Evolutionary conservation across 2,329 filamentous ascomycete species (phyloP).

Genomic region (Hymenoscyphus albidus): DNA sequence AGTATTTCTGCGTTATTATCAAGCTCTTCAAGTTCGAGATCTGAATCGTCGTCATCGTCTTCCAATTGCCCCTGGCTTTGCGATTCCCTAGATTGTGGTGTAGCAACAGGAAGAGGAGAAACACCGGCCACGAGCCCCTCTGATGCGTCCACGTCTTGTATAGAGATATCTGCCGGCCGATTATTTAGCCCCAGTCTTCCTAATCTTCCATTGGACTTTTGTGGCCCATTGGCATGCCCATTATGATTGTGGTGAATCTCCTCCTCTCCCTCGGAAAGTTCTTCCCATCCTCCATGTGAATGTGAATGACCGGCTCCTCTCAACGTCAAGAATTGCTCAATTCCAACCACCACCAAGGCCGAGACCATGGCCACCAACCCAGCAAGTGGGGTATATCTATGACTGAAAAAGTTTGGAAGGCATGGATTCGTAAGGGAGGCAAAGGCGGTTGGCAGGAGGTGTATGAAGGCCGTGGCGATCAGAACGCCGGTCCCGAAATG

Average conservation of each 20-base stretch:
- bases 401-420: constrained; percentile 74
- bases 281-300: constrained; percentile 43
- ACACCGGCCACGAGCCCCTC: constrained; percentile 55
- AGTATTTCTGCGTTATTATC: constrained; percentile 41
- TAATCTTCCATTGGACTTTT: constrained; percentile 30
- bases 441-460: constrained; percentile 61
- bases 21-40: constrained; percentile 60
- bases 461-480: constrained; percentile 81
- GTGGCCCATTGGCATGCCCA: constrained; percentile 31
- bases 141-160: constrained; percentile 49
- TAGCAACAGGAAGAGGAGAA: constrained; percentile 55
- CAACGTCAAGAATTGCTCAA: constrained; percentile 87
- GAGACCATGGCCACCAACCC: constrained; percentile 79
- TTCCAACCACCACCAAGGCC: constrained; percentile 74
- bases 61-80: constrained; percentile 34
- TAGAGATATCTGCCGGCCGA: constrained; percentile 47
- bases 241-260: constrained; percentile 27
- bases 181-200: constrained; percentile 33
- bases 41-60: constrained; percentile 45
- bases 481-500: constrained; percentile 81
- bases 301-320: constrained; percentile 60
- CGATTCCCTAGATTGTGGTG: constrained; percentile 37
- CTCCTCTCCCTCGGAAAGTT: constrained; percentile 38
- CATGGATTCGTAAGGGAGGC: constrained; percentile 58
- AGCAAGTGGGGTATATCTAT: constrained; percentile 74